Evolutionary conservation across 495 filamentous ascomycete genomes (phyloP), one percentile per base, ranked within the genome.

Genomic region (Penicillium odoratum): DNA sequence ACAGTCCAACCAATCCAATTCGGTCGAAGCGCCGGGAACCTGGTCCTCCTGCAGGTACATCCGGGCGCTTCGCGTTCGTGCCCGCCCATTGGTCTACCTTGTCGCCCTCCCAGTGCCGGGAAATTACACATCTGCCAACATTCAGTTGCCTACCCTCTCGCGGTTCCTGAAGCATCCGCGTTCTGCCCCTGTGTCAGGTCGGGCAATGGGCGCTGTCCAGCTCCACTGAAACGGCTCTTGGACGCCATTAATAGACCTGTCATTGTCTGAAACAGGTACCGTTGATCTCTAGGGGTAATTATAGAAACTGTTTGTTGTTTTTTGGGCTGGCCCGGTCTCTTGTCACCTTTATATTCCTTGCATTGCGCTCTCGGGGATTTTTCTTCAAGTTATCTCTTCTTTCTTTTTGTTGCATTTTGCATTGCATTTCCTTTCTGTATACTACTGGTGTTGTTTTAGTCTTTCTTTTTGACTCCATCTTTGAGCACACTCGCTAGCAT

Each of bases 181-280:
- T 56, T 40, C 36, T 51, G 50, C n/a, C 44, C 38, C 31, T 48
- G 46, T 56, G 33, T 50, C 56, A 43, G 55, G 48, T 61, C 52
- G 38, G 63, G 63, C 51, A 21, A 59, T 57, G 50, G 58, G 18
- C 59, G 44, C 45, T 56, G 13, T 53, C 48, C 36, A 42, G 54
- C 44, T 56, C 25, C 55, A 30, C 51, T 67, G 61, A 69, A 69
- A 69, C 66, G 44, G 34, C 26, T 45, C 58, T 52, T n/a, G 55
- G 48, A 58, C 48, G 45, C 50, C 59, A 59, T 63, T 67, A 57
- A 66, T 63, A 62, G 66, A 66, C 56, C 60, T 68, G 63, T 66
- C 60, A 62, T 44, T 50, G 34, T 45, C 53, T 66, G 66, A 69
- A 61, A 69, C 66, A 62, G 59, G 59, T n/a, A 66, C 63, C 38